phyloP scores from a whole-genome alignment of 2,329 filamentous ascomycete genomes.

The Xylariaceae sp. region DNA sequence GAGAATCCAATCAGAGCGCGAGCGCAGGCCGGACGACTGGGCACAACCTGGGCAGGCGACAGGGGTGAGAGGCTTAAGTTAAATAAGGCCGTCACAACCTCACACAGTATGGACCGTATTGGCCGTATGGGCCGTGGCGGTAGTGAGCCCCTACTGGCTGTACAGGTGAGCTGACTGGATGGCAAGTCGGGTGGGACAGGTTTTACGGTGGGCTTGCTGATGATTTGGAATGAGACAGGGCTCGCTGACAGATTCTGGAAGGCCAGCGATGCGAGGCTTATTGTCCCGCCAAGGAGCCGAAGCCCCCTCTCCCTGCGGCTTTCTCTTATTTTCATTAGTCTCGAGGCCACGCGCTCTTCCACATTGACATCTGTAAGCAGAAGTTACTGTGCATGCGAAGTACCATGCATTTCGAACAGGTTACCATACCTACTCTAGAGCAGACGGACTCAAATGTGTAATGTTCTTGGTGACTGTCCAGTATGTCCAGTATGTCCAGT shows the following conservation, averaged over 20 bases:
- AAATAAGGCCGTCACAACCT: constrained; percentile 13
- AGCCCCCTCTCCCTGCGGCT: no score
- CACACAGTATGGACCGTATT: constrained; percentile 22
- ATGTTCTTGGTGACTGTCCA: no score
- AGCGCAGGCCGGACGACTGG: not conserved
- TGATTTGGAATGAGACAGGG: constrained; percentile 29
- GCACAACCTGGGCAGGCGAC: not conserved
- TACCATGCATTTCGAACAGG: constrained; percentile 19
- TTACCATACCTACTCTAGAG: no score
- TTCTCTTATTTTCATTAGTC: no score
- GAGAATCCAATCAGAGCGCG: constrained; percentile 17
- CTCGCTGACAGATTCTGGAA: constrained; percentile 26
- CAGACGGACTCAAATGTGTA: no score
- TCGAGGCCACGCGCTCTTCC: constrained; percentile 15
- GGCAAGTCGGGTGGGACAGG: no score
- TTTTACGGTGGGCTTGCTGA: constrained; percentile 16
- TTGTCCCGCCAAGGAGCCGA: constrained; percentile 28
- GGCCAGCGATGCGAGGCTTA: constrained; percentile 24
- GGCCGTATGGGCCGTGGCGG: constrained; percentile 17
- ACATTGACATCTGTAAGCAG: constrained; percentile 17
- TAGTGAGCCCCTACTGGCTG: constrained; percentile 9
- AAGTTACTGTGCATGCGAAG: constrained; percentile 6
- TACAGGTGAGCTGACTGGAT: constrained; percentile 25
- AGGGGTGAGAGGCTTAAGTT: constrained; percentile 10
- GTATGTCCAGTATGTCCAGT: no score